These are phyloP conservation scores for Tetrahymena elliotti DNA, from an alignment of 73 alveolate species.

Conservation along the genomic window DNA sequence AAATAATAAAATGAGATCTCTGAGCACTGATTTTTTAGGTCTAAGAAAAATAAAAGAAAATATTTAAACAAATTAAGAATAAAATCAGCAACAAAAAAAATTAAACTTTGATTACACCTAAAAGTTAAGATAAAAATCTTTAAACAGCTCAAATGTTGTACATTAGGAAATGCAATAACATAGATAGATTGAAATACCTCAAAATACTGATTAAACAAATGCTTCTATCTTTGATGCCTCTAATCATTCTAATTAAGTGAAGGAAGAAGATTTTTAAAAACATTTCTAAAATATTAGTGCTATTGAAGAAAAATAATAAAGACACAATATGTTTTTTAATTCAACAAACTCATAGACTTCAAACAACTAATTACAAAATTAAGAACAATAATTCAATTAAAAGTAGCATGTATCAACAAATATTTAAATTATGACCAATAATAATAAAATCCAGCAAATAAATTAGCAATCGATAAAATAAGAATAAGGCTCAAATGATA, in stretches of 20 bases:
- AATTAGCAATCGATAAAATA: too few relatives aligned
- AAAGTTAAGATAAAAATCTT: not conserved
- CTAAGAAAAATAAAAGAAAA: not conserved
- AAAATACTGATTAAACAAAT: not conserved
- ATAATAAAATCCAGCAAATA: too few relatives aligned
- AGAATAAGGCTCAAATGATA: not conserved
- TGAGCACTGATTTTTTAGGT: not conserved
- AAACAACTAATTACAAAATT: not conserved
- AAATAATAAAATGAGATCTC: not conserved
- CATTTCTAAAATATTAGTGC: not conserved
- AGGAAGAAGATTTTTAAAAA: not conserved
- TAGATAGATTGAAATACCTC: not conserved
- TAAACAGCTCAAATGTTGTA: not conserved
- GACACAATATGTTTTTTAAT: not conserved
- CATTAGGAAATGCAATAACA: not conserved
- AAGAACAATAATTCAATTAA: not conserved
- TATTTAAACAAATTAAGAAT: not conserved
- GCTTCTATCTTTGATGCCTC: not conserved
- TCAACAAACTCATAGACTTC: not conserved
- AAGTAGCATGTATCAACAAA: too few relatives aligned
- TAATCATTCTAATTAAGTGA: not conserved
- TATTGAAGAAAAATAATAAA: not conserved
- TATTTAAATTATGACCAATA: too few relatives aligned
- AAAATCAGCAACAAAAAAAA: not conserved
- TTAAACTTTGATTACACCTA: not conserved